Evolutionary conservation across 202 grass and related monocot species (phyloP).

Genomic region (Tripidium arundinaceum): DNA sequence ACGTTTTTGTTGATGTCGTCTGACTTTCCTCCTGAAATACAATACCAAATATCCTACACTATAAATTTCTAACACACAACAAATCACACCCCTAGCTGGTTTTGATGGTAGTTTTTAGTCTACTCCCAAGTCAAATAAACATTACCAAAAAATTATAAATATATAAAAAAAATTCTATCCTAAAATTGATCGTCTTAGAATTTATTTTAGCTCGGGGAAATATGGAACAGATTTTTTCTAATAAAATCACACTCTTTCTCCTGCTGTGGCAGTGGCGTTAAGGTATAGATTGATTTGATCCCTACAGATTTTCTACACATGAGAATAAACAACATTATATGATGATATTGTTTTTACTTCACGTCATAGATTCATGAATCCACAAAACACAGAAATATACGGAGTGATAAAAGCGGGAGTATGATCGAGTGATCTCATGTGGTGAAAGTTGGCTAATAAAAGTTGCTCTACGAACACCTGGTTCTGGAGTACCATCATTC

Average conservation of each 20-base stretch:
- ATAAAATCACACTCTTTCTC: background rate
- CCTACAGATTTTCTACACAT: too few species aligned
- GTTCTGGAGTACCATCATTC: background rate
- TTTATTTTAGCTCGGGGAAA: background rate
- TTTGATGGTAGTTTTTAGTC: background rate
- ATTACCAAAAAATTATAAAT: background rate
- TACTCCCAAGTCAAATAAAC: background rate
- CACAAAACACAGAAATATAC: background rate
- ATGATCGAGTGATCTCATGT: background rate
- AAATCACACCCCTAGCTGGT: too few species aligned
- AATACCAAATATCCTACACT: background rate
- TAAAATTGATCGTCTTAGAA: background rate
- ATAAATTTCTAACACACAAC: too few species aligned
- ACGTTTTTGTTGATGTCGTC: background rate
- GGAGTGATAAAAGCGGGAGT: background rate
- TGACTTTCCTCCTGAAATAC: background rate
- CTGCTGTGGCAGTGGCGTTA: too few species aligned
- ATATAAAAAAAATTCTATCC: background rate
- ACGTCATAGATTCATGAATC: background rate
- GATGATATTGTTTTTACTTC: background rate
- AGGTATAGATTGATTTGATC: too few species aligned
- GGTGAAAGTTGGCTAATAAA: background rate
- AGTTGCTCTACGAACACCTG: background rate
- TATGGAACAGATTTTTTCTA: background rate
- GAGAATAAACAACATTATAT: too few species aligned